phyloP scores from a whole-genome alignment of 2,329 filamentous ascomycete genomes.

The Diaporthe vaccinii region DNA sequence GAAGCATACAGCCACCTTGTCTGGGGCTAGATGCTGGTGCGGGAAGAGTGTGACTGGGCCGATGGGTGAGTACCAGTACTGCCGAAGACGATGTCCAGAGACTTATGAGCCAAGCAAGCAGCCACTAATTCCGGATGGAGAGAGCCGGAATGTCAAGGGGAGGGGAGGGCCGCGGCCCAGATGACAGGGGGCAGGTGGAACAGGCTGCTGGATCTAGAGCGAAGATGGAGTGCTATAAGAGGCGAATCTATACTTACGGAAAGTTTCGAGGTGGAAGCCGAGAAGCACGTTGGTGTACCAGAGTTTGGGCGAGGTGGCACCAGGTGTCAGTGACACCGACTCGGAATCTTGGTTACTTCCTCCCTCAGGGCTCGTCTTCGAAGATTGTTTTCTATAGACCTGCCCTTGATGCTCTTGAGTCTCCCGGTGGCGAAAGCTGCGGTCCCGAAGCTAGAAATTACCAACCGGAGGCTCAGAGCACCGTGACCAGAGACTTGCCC shows the following conservation, averaged over 20 bases:
- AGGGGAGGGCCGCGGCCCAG: conserved; percentile 22
- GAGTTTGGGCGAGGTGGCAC: conserved; percentile 21
- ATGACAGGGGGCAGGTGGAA: conserved; percentile 32
- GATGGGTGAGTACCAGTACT: conserved; percentile 19
- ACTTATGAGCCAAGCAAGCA: conserved; percentile 4
- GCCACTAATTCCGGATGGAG: conserved; percentile 29
- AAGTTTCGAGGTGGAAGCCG: conserved; percentile 20
- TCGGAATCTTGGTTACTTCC: conserved; percentile 11
- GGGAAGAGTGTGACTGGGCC: conserved; percentile 12
- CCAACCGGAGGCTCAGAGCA: background rate
- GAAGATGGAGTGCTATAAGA: conserved; percentile 14
- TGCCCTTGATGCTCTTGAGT: background rate
- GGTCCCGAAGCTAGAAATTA: background rate
- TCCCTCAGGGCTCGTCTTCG: background rate
- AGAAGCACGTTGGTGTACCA: conserved; percentile 29
- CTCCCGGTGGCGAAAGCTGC: background rate
- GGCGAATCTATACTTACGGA: conserved; percentile 33
- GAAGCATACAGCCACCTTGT: conserved; percentile 30
- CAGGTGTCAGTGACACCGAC: conserved; percentile 17
- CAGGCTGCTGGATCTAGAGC: conserved; percentile 10
- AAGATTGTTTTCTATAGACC: background rate
- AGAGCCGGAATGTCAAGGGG: conserved; percentile 28
- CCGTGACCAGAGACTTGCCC: background rate
- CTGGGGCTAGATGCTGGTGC: conserved; percentile 28
- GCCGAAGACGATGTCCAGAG: conserved; percentile 4